Evolutionary conservation across 225 moss, liverwort and hornwort genomes (phyloP).

Genomic region (Straminergon stramineum): DNA sequence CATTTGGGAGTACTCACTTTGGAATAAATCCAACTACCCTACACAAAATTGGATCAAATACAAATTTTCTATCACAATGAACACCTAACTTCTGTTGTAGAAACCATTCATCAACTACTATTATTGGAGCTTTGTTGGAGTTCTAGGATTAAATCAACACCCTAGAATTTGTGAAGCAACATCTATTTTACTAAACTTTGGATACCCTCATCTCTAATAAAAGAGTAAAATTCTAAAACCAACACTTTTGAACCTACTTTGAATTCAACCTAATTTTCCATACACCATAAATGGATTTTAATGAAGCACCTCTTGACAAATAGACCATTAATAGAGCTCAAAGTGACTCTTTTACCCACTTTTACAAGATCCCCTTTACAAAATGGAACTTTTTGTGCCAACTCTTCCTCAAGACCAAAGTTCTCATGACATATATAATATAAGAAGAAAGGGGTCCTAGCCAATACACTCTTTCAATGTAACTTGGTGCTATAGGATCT

Average conservation of each 20-base stretch:
- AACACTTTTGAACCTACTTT: not conserved
- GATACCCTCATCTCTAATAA: not conserved
- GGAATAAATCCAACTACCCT: not conserved
- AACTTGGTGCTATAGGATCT: not conserved
- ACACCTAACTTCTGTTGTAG: accelerated
- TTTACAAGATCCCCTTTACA: not conserved
- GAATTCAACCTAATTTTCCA: not conserved
- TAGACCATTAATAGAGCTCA: not conserved
- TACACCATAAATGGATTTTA: not conserved
- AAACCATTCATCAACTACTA: not conserved
- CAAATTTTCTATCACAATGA: not conserved
- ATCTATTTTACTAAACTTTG: not conserved
- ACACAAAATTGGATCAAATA: not conserved
- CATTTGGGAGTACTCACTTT: accelerated
- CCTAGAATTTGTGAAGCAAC: not conserved
- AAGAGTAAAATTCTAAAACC: not conserved
- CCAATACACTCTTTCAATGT: not conserved
- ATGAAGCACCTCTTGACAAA: no score
- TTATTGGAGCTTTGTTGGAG: accelerated
- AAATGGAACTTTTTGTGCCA: not conserved
- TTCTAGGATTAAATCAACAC: not conserved
- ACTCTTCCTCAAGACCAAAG: not conserved
- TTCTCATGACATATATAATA: not conserved
- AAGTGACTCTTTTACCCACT: not conserved
- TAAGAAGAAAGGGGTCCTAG: no score